Evolutionary conservation across 2,329 filamentous ascomycete species (phyloP), one percentile per base, ranked within the genome.

Genomic region (Diaporthe capsici): DNA sequence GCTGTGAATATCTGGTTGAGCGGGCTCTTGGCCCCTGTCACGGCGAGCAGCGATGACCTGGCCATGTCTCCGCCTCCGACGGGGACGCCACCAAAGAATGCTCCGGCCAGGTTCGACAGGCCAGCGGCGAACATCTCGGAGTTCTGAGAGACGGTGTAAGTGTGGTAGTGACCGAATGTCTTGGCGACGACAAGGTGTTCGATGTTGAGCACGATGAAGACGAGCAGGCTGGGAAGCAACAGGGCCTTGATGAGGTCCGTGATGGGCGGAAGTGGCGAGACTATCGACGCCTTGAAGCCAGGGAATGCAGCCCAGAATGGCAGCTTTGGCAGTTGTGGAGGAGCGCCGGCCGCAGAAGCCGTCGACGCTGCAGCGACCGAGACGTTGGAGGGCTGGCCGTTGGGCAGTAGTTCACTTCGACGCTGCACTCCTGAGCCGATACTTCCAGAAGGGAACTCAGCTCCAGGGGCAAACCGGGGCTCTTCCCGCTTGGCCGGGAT

Each of bases 31-130:
- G 61, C 68, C n/a, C 74, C 68, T n/a, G 74, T 53, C 15, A 51
- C 37, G 1, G 49, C 63, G 9, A 74, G 63, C 15, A 74, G n/a
- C 4, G 72, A 74, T 9, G 72, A 60, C n/a, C 72, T n/a, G 6
- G 63, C 65, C 55, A 74, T 71, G 31, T 74, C 72, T 47, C 72
- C 72, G 8, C 72, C 72, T n/a, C 72, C 72, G 17, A 74, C 72
- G 2, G 72, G 72, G 6, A 44, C 53, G 7, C 72, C 72, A 5
- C 72, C 72, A n/a, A 74, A 74, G 55, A 74, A 71, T 15, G 72
- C 57, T 1, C 63, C 58, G 8, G 42, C 63, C 15, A 71, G 10
- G 42, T 74, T 74, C 9, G 58, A 60, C 4, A 74, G 28, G 22
- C 72, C 72, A 7, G 67, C n/a, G 4, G 72, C 57, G n/a, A 74